Evolutionary conservation across 202 grass and related monocot species (phyloP), one percentile per base, ranked within the genome.

Genomic region (Cymbopogon flexuosus): DNA sequence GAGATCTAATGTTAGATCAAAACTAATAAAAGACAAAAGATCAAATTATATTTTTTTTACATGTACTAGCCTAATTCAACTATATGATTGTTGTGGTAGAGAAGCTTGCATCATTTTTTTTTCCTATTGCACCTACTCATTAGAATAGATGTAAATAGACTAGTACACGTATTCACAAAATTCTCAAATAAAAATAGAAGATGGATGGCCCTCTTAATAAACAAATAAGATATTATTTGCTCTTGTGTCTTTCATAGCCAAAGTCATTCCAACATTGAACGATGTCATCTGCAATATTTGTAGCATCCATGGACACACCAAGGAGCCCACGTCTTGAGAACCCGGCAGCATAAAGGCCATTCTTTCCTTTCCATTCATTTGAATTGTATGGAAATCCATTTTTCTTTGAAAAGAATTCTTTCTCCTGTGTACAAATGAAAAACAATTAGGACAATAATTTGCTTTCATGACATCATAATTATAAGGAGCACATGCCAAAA

Each of bases 281-380:
- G 52, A 97, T 87, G 12, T 97, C 94, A 13, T 87, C 61, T 0
- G 88, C 76, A 37, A 90, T 86, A 56, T 89, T 87, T 12, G 49
- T 81, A 16, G 94, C 94, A 45, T 97, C 94, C 14, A 89, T 80
- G 6, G 89, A 88, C 21, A 93, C 85, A 13, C 91, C 94, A 12
- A 87, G 30, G 10, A 97, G 81, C 5, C 94, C 94, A 16, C 75
- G 79, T 49, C 76, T 90, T 10, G 94, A 87, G 40, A 97, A 97
- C 0, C 94, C 94, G 70, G 81, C 86, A 10, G 94, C 90, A 63
- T 97, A 97, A 10, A 97, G 81, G 3, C 94, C 86, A 66, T 85
- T 77, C 10, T 90, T 40, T 7, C 91, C 91, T 87, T 94, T 97
- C 91, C 94, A 97, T 46, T 78, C 91, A 10, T 89, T 94, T 2